Base-by-base conservation (phyloP, 2,329 filamentous ascomycete genomes). In the Onygenales sp. region DNA sequence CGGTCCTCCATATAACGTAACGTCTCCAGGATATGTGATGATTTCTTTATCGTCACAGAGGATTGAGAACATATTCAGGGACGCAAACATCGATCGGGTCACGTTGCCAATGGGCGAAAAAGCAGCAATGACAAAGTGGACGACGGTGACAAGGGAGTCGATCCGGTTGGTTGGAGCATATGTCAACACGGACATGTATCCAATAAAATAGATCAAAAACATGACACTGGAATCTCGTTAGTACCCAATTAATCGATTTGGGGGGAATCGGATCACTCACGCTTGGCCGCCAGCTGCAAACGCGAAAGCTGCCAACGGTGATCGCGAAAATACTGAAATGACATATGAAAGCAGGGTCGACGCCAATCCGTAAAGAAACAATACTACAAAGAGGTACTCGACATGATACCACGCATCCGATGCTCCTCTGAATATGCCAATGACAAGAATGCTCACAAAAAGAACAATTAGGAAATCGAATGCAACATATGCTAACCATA, bases 391-490 rank as follows among this genome's bases (percentile, higher is more conserved):
- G 9, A 96, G 73, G 64, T 93, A 95, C 42, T 82, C 87, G 4
- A 90, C 75, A 53, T 85, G 78, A 61, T 88, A 95, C 83, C 87
- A 94, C 4, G 85, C 77, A 53, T 75, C 66, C 27, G 74, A 75
- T 31, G 79, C 69, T 2, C 77, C 80, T 0, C 79, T 81, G 67
- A 89, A 90, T 21, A 94, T 80, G 27, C 81, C 81, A 31, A 84
- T 81, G 8, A 81, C 77, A 7, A 93, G 62, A 6, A 82, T 82
- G 17, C 84, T 83, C 32, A 83, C 79, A 3, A 81, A 61, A 10
- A 94, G 64, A 1, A 88, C 84, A 53, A 93, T 83, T 42, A 80
- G 65, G 58, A 91, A 89, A 70, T 96, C 91, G 63, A 95, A 95
- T 0, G 76, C 63, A 1, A 86, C 75, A 64, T 96, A 94, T 1